Base-by-base conservation (phyloP, 352 stramenopile genomes). In the Phytophthora ramorum region DNA sequence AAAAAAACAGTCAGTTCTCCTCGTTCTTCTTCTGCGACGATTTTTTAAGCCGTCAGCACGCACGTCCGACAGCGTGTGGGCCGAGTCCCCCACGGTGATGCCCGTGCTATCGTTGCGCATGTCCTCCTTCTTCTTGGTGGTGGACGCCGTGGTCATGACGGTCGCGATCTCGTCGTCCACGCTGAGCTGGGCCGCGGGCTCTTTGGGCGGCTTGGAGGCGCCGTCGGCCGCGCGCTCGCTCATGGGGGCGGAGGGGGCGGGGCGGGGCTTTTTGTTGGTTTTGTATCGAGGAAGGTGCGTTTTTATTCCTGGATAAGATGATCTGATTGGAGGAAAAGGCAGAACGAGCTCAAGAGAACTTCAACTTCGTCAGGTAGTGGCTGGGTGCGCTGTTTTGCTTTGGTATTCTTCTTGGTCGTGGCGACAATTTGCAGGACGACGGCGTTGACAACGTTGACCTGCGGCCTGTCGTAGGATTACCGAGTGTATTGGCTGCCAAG, bases 41-140 rank as follows among this genome's bases (percentile, higher is more conserved):
- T 26, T 46, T 7, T 47, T 47, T 7, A 43, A 48, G 30, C 37
- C 10, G 8, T 6, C 6, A 77, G 16, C n/a, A 44, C 81, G 32
- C 81, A 96, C 88, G 45, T 96, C 88, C 3, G 86, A 85, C 16
- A 96, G 70, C 41, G 86, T 95, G 57, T 94, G 86, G 13, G 79
- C 66, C 47, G 88, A 96, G 75, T 93, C 87, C 28, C 85, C 87
- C 40, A 96, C 87, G 14, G 76, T 81, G 65, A 96, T 95, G 34
- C 83, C 84, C 50, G 85, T 95, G 75, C 82, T 92, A 57, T 94
- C 82, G 49, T 94, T 94, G 67, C 81, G 85, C 85, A 93, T 88
- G 34, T 92, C 81, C 46, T 89, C 83, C 69, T 87, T 89, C 67
- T 85, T 88, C 67, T 85, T 84, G 35, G 79, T 87, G 37, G 55